Conservation (phyloP, 345 rosid species). For the Linum lewisii region DNA sequence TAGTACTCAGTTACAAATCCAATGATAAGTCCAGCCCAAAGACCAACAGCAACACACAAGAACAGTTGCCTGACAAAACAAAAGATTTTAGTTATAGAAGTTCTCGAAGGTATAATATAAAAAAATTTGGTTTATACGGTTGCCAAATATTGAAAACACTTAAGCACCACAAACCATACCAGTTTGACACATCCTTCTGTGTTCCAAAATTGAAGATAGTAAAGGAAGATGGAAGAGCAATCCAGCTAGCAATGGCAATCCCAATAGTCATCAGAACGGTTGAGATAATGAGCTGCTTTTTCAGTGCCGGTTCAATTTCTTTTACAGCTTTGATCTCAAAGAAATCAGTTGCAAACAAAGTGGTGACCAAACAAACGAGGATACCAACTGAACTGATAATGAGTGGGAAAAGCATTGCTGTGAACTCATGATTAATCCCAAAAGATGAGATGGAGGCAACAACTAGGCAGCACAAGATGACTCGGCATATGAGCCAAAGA, state of each 20-base stretch:
- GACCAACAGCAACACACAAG: constrained; percentile 10
- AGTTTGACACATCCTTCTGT: constrained; percentile 3
- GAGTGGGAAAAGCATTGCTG: constrained; percentile 2
- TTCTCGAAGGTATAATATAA: neutral
- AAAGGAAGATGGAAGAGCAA: constrained; percentile 7
- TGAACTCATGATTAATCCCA: constrained; percentile 5
- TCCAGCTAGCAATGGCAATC: constrained; percentile 2
- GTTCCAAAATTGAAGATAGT: constrained; percentile 6
- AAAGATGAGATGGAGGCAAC: constrained; percentile 6
- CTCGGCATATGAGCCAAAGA: constrained; percentile 6
- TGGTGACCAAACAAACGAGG: constrained; percentile 1
- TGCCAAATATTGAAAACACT: neutral
- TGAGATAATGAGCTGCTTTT: constrained; percentile 4
- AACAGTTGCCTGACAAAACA: neutral
- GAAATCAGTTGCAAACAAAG: constrained; percentile 7
- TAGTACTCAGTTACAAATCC: constrained; percentile 11
- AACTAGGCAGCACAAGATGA: constrained; percentile 7
- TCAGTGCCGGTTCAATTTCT: constrained; percentile 3
- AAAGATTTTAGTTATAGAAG: neutral
- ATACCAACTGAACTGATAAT: neutral
- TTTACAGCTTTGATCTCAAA: constrained; percentile 6
- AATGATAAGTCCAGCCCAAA: constrained; percentile 5
- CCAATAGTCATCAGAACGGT: constrained; percentile 3
- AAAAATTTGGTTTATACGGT: neutral
- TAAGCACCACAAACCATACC: neutral